Base-by-base conservation (phyloP, 176 grass and related monocot genomes). In the Aechmea fasciata region DNA sequence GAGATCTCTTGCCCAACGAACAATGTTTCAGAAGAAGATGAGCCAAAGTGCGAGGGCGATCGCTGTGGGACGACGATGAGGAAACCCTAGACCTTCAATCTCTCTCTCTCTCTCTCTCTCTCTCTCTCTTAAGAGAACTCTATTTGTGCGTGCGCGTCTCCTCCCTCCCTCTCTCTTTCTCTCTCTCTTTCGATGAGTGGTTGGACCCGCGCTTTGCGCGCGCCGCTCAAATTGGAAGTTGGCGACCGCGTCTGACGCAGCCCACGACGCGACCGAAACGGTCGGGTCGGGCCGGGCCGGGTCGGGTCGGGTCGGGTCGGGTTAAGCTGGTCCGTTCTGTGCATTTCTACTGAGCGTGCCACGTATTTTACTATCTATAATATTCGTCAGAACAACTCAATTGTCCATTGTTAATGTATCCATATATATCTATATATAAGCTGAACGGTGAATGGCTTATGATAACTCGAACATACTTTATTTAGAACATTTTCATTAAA, bases 81-180 rank as follows among this genome's bases (percentile, higher is more conserved):
- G 55, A 19, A 61, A 61, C 55, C 55, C 55, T 61, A 61, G 55
- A 61, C 22, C 55, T 61, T 19, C n/a, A 61, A 15, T 22, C 55
- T 61, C 55, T 22, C 54, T 59, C 54, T 26, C 25, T 26, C 25
- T 26, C 25, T 26, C 25, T 26, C 53, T 59, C 54, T 18, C 18
- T 9, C 54, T 17, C 54, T 59, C 29, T 33, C 29, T 33, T 33
- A 33, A 33, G 29, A 41, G 33, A 41, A 41, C 33, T 41, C n/a
- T 61, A 18, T 61, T 61, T 19, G 20, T 10, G 15, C n/a, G 19
- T 59, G 14, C 15, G 15, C 8, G 55, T 59, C 19, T 57, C n/a
- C 14, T 17, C 55, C n/a, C 55, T 59, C 19, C 1, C 55, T 59
- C 19, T 59, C 18, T 18, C 18, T n/a, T 7, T 17, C 22, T 23